These are phyloP conservation scores for Kernera saxatilis DNA, from an alignment of 345 rosid genomes.

Conservation along the genomic window DNA sequence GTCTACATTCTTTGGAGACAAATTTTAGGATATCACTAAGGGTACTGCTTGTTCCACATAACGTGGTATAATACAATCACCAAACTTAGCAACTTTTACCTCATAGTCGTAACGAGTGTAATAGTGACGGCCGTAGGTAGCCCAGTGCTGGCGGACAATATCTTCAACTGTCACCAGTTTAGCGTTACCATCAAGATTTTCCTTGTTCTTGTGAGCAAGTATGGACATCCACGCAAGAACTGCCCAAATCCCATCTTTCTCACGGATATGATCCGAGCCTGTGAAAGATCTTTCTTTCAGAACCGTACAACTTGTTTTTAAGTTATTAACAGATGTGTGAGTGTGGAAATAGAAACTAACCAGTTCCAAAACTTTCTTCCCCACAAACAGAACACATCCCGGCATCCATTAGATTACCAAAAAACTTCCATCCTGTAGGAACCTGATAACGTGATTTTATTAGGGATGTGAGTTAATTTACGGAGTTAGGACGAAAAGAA, in stretches of 20 bases:
- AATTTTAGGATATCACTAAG: constrained; percentile 15
- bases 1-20: constrained; percentile 78
- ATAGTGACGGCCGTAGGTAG: constrained; percentile 87
- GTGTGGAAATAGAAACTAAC: constrained; percentile 36
- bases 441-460: constrained; percentile 47
- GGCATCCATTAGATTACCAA: constrained; percentile 99
- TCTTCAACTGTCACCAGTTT: constrained; percentile 90
- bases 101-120: constrained; percentile 98
- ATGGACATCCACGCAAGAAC: constrained; percentile 98
- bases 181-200: constrained; percentile 44
- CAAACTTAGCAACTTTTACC: constrained; percentile 37
- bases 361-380: constrained; percentile 99
- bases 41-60: neutral
- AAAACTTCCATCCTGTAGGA: constrained; percentile 99
- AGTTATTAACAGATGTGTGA: constrained; percentile 2
- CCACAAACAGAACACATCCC: constrained; percentile 96
- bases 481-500: neutral
- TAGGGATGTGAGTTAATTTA: neutral
- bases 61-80: neutral
- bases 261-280: constrained; percentile 98
- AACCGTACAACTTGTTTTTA: neutral
- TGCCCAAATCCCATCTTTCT: constrained; percentile 99
- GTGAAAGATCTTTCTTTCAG: constrained; percentile 25
- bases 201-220: constrained; percentile 82
- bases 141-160: constrained; percentile 89